phyloP scores from a whole-genome alignment of 257 asterid genomes.

The Solanum acaule region DNA sequence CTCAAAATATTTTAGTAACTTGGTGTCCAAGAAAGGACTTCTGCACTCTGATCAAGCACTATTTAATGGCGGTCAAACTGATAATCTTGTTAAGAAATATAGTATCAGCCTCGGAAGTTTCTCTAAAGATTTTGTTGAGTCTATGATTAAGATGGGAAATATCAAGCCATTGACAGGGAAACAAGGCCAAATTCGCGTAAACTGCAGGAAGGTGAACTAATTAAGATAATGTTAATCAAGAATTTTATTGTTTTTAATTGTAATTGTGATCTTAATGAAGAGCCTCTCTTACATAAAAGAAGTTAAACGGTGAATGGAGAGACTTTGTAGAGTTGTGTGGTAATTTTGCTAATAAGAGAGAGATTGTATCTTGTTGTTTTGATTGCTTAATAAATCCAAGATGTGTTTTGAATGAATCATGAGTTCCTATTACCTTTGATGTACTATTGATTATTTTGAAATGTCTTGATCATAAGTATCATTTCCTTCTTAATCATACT shows the following conservation, averaged over 20 bases:
- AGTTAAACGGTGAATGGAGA: too few species aligned
- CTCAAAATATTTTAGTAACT: too few species aligned
- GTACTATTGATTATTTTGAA: too few species aligned
- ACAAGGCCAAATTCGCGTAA: slow-evolving; percentile 28
- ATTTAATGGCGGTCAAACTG: too few species aligned
- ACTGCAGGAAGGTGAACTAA: slow-evolving; percentile 27
- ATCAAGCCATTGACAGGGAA: neutral
- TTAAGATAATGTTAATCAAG: neutral
- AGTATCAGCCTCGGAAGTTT: too few species aligned
- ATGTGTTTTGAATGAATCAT: neutral
- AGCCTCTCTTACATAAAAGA: neutral
- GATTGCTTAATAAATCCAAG: neutral
- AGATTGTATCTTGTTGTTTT: neutral
- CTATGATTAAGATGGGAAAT: neutral
- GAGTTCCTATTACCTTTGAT: too few species aligned
- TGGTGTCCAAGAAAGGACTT: too few species aligned
- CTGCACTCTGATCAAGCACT: too few species aligned
- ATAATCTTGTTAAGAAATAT: too few species aligned
- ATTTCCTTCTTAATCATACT: too few species aligned
- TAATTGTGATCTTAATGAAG: neutral
- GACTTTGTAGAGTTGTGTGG: neutral
- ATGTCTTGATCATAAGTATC: too few species aligned
- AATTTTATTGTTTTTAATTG: neutral
- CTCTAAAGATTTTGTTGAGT: too few species aligned
- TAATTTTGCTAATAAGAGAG: neutral